A percentile compares a stretch with the other conserved stretches of the same genome.
phyloP scores from a whole-genome alignment of 768 basidiomycete genomes.

The Boletus fagicola region DNA sequence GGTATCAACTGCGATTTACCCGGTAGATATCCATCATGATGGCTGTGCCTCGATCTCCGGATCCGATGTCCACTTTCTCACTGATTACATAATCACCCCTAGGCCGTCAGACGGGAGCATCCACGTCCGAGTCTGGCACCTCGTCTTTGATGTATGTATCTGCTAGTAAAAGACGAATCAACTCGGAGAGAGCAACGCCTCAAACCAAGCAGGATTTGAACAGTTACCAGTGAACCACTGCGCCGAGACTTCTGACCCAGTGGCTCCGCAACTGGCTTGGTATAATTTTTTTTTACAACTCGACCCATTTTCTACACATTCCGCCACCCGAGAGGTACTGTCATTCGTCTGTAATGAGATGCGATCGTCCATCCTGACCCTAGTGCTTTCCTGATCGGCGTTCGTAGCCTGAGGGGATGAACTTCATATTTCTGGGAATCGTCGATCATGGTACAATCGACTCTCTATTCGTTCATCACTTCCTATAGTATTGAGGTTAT shows the following conservation, averaged over 20 bases:
- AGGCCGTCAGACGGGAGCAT: not conserved
- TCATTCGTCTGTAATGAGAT: not conserved
- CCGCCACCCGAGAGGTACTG: not conserved
- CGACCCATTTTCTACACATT: not conserved
- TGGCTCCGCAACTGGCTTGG: not conserved
- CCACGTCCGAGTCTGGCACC: not conserved
- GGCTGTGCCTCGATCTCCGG: too few relatives aligned
- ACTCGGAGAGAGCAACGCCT: not conserved
- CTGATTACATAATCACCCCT: not conserved
- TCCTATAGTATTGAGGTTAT: conserved; percentile 11
- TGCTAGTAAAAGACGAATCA: not conserved
- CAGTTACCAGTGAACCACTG: not conserved
- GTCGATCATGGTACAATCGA: conserved; percentile 3
- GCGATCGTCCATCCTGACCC: not conserved
- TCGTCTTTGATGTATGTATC: not conserved
- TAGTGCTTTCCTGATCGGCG: not conserved
- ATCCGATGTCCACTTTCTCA: too few relatives aligned
- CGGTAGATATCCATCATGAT: too few relatives aligned
- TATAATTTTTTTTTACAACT: not conserved
- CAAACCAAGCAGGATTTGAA: too few relatives aligned
- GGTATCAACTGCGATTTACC: too few relatives aligned
- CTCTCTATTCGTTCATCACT: conserved; percentile 4
- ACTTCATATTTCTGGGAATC: not conserved
- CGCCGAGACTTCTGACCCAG: not conserved
- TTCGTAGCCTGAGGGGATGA: not conserved